Evolutionary conservation across 768 basidiomycete species (phyloP).

Genomic region (Cantharellus cinnabarinus): DNA sequence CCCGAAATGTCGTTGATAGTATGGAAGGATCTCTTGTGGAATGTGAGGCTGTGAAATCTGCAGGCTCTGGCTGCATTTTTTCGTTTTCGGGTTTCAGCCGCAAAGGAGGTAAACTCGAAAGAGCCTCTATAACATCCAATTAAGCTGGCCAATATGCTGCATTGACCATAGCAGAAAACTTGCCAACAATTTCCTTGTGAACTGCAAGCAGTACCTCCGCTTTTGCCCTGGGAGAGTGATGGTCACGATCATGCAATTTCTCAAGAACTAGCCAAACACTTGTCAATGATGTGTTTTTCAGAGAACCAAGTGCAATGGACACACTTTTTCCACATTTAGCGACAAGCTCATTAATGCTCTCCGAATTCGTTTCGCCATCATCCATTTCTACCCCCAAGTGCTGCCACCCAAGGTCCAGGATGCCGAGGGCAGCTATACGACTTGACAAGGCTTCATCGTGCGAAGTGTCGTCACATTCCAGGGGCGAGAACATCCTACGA

Average conservation of each 20-base stretch:
- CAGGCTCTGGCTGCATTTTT: conserved; percentile 10
- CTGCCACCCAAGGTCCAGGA: conserved; percentile 70
- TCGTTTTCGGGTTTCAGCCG: conserved; percentile 43
- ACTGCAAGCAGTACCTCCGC: conserved; percentile 59
- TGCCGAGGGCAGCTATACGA: conserved; percentile 76
- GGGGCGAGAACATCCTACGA: conserved; percentile 54
- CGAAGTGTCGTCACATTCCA: conserved; percentile 51
- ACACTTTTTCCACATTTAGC: conserved; percentile 58
- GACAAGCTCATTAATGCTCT: conserved; percentile 39
- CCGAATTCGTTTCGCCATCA: conserved; percentile 22
- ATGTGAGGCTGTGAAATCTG: neutral
- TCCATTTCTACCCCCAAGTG: conserved; percentile 78
- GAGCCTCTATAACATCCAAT: conserved; percentile 31
- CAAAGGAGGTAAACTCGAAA: conserved; percentile 53
- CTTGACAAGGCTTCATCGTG: conserved; percentile 83
- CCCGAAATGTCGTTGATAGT: neutral
- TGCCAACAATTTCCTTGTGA: conserved; percentile 75
- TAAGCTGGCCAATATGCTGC: neutral
- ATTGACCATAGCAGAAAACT: conserved; percentile 12
- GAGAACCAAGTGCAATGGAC: conserved; percentile 11
- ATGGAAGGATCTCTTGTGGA: too few species aligned
- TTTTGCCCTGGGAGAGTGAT: conserved; percentile 55
- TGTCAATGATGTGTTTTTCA: neutral
- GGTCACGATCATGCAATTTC: conserved; percentile 25
- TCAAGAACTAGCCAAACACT: conserved; percentile 10